Base-by-base conservation (phyloP, 1,139 yeast species). In the Pneumocystis murina region DNA sequence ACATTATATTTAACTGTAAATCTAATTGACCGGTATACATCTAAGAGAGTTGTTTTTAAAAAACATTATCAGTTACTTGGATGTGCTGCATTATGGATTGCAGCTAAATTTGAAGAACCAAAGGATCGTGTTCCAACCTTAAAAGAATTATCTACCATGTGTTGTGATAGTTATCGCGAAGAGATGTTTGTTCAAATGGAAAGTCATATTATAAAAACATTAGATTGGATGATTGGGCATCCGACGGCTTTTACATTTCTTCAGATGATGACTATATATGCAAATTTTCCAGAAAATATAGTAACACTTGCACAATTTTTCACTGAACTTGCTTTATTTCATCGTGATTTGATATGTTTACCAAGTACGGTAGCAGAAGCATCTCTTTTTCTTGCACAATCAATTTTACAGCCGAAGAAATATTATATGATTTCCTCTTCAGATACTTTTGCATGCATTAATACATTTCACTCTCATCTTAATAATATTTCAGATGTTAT, bases 161-260 rank as follows among this genome's bases (percentile, higher is more conserved):
- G 96, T 75, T 82, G 95, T 67, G 83, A 84, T 70, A 89, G 90
- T 16, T 91, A 89, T 72, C 95, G 89, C 68, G 86, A 84, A 68
- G 85, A 86, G 67, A 89, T 91, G 95, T 90, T 92, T 75, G 80
- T 86, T 59, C 97, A 91, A 74, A 92, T 92, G 97, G 97, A 92
- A 75, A 82, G 83, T 75, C 97, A 92, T 74, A 86, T 92, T 59
- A 77, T 92, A 64, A 77, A 84, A 64, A 90, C 97, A 1, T 77
- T 92, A 64, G 87, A 87, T 64, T 92, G 98, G 98, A 78, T 81
- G 14, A 73, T 88, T 62, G 82, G 84, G 59, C 84, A 82, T 64
- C 86, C 87, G 4, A 77, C 79, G 20, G 67, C 72, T 43, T 75
- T 72, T 61, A 68, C 72, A 64, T 71, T 71, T 68, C 68, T 74